Conservation (phyloP, 345 rosid genomes). For the Sisymbrium irio region DNA sequence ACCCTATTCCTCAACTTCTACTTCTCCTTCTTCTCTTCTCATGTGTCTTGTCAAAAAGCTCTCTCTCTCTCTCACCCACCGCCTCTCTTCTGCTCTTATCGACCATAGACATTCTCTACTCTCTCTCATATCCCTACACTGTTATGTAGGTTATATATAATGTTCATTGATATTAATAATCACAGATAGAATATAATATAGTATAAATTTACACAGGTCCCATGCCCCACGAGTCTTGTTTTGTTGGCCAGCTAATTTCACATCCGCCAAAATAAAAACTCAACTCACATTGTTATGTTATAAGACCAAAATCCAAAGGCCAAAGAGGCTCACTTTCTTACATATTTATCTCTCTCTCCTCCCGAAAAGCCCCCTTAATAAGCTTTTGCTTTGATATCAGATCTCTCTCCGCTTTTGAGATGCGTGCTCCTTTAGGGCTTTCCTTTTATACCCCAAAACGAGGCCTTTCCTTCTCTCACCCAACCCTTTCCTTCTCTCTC, state of each 20-base stretch:
- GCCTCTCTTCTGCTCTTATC: constrained; percentile 25
- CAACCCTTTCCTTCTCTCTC: constrained; percentile 18
- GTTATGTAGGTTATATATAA: constrained; percentile 9
- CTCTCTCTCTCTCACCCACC: constrained; percentile 11
- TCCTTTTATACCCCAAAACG: constrained; percentile 43
- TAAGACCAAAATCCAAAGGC: constrained; percentile 32
- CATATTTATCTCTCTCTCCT: constrained; percentile 25
- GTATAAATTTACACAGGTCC: constrained; percentile 1
- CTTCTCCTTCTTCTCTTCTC: constrained; percentile 14
- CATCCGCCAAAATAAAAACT: constrained; percentile 32
- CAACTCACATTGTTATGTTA: not conserved
- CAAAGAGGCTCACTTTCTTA: constrained; percentile 30
- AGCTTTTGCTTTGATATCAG: constrained; percentile 36
- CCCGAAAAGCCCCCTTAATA: constrained; percentile 23
- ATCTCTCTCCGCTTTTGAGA: constrained; percentile 41
- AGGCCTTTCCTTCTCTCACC: constrained; percentile 36
- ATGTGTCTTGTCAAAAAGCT: constrained; percentile 45
- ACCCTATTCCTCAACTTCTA: constrained; percentile 20
- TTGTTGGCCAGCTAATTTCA: constrained; percentile 56
- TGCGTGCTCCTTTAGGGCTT: constrained; percentile 49
- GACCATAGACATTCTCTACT: constrained; percentile 32
- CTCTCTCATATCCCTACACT: constrained; percentile 9
- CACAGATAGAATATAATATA: not conserved
- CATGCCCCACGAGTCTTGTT: constrained; percentile 42
- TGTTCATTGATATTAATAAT: not conserved